A percentile compares a stretch with the other conserved stretches of the same genome.
These are phyloP conservation scores for Crotalaria pallida DNA, from an alignment of 306 rosid species.

Conservation along the genomic window DNA sequence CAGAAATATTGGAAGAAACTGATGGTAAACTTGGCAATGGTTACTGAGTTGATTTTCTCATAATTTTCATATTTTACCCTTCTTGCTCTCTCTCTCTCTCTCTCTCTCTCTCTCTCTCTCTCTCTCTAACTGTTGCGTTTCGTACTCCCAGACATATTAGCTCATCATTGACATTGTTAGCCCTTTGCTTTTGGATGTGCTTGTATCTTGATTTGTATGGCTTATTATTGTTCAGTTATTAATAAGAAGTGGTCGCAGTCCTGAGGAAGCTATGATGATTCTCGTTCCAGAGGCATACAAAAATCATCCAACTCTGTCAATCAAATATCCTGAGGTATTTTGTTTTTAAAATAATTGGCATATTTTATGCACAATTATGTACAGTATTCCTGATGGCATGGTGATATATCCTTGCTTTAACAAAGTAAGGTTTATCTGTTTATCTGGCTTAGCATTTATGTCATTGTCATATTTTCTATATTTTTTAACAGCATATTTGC, in stretches of 20 bases:
- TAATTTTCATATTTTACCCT: background rate
- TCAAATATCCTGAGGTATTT: constrained; percentile 93
- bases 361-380: background rate
- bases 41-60: background rate
- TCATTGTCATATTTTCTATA: background rate
- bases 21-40: background rate
- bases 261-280: constrained; percentile 95
- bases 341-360: background rate
- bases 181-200: constrained; percentile 4
- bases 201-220: constrained; percentile 23
- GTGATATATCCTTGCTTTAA: background rate
- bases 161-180: constrained; percentile 1
- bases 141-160: background rate
- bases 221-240: constrained; percentile 56
- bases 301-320: constrained; percentile 84
- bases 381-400: background rate
- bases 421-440: background rate
- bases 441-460: background rate
- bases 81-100: background rate
- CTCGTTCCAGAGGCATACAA: constrained; percentile 99
- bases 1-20: background rate
- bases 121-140: background rate
- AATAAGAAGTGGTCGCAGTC: constrained; percentile 88
- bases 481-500: background rate
- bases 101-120: background rate